Evolutionary conservation across 2,329 filamentous ascomycete genomes (phyloP).

Genomic region (Paraphoma sp.): DNA sequence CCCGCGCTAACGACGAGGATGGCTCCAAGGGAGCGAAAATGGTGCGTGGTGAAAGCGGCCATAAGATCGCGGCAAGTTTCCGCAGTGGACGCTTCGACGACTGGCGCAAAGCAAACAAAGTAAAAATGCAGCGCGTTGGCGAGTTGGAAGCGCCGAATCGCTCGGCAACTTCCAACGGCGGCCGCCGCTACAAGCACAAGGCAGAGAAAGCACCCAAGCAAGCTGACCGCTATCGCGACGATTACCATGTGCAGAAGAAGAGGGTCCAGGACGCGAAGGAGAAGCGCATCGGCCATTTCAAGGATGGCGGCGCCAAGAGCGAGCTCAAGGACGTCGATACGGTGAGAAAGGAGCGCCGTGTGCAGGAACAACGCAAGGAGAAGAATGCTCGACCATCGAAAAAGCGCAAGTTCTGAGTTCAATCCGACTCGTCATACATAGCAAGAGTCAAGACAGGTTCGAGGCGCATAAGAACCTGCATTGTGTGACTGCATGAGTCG

Average conservation of each 20-base stretch:
- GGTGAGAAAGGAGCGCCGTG: conserved; percentile 80
- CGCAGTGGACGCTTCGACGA: conserved; percentile 90
- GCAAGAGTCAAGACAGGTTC: conserved; percentile 11
- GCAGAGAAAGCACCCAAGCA: conserved; percentile 88
- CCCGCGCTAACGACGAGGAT: conserved; percentile 91
- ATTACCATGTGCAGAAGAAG: conserved; percentile 91
- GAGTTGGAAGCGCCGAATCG: conserved; percentile 68
- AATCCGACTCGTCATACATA: conserved; percentile 13
- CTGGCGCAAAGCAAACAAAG: conserved; percentile 87
- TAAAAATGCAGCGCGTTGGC: conserved; percentile 81
- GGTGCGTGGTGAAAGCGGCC: conserved; percentile 86
- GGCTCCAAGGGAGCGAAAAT: conserved; percentile 77
- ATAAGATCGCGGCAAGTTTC: conserved; percentile 95
- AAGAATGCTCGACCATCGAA: conserved; percentile 87
- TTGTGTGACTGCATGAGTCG: neutral
- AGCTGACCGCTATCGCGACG: conserved; percentile 89
- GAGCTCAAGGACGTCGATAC: conserved; percentile 85
- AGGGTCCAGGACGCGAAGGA: conserved; percentile 85
- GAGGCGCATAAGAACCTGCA: neutral
- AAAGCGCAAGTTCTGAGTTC: conserved; percentile 57
- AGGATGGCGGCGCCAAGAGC: conserved; percentile 72
- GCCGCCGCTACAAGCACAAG: conserved; percentile 80
- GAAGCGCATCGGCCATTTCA: conserved; percentile 77
- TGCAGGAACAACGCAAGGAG: conserved; percentile 76
- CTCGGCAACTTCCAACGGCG: conserved; percentile 36